A percentile compares a stretch with the other conserved stretches of the same genome.
Evolutionary conservation across 768 basidiomycete genomes (phyloP).

Genomic region (Multifurca ochricompacta): DNA sequence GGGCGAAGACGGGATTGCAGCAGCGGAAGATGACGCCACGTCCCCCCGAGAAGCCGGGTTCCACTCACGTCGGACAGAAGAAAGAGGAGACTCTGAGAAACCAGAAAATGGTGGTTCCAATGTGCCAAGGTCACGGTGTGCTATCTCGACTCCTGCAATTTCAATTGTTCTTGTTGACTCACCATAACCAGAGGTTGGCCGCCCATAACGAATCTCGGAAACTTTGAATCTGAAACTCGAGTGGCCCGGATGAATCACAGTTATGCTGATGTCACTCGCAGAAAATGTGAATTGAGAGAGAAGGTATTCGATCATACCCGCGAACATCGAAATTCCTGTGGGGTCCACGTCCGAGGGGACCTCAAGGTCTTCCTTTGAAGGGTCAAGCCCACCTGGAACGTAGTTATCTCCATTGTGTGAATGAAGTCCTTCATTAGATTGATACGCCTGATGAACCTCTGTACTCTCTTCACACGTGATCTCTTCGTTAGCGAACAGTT

Average conservation of each 20-base stretch:
- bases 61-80: not conserved
- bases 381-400: slow-evolving; percentile 62
- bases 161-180: slow-evolving; percentile 41
- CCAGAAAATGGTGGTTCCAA: slow-evolving; percentile 12
- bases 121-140: slow-evolving; percentile 38
- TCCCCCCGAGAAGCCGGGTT: not conserved
- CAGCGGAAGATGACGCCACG: slow-evolving; percentile 42
- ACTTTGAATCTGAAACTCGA: slow-evolving; percentile 55
- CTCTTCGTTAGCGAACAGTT: slow-evolving; percentile 82
- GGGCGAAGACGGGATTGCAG: slow-evolving; percentile 30
- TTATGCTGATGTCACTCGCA: slow-evolving; percentile 58
- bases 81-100: slow-evolving; percentile 18
- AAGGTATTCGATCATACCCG: slow-evolving; percentile 69
- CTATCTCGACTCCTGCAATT: slow-evolving; percentile 49
- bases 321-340: slow-evolving; percentile 72
- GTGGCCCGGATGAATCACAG: slow-evolving; percentile 56
- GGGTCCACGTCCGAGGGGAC: slow-evolving; percentile 47
- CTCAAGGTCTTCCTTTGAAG: slow-evolving; percentile 37
- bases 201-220: slow-evolving; percentile 50
- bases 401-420: slow-evolving; percentile 30
- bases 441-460: slow-evolving; percentile 61
- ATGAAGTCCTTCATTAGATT: slow-evolving; percentile 32
- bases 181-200: slow-evolving; percentile 28
- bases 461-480: slow-evolving; percentile 65
- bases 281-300: slow-evolving; percentile 75